Conservation (phyloP, 306 rosid genomes). For the Hippophae gyantsensis region DNA sequence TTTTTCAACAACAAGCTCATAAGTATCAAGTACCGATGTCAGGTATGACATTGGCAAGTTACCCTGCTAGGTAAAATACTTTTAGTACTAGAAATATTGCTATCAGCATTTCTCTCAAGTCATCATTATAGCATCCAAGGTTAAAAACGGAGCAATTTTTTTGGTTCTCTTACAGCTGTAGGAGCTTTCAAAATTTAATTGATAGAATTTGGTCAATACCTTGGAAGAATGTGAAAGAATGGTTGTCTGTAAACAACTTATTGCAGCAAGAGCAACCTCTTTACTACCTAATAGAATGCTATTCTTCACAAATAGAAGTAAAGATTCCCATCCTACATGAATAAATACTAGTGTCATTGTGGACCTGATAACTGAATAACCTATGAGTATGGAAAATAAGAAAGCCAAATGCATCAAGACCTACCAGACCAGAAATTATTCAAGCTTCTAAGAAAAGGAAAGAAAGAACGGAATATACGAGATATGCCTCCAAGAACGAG, state of each 20-base stretch:
- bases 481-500: slow-evolving; percentile 90
- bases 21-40: slow-evolving; percentile 65
- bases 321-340: slow-evolving; percentile 83
- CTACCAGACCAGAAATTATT: slow-evolving; percentile 83
- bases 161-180: neutral
- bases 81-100: slow-evolving; percentile 10
- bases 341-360: slow-evolving; percentile 11
- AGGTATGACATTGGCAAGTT: slow-evolving; percentile 78
- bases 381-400: slow-evolving; percentile 10
- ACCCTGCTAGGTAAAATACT: slow-evolving; percentile 52
- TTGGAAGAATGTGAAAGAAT: slow-evolving; percentile 75
- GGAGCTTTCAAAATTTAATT: slow-evolving; percentile 5
- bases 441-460: slow-evolving; percentile 72
- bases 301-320: slow-evolving; percentile 76
- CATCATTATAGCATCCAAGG: neutral
- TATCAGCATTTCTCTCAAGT: neutral
- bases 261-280: slow-evolving; percentile 96
- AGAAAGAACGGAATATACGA: slow-evolving; percentile 78
- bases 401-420: slow-evolving; percentile 25
- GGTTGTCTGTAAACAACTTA: slow-evolving; percentile 79
- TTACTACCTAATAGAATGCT: slow-evolving; percentile 77
- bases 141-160: too few species aligned
- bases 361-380: slow-evolving; percentile 14
- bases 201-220: slow-evolving; percentile 40
- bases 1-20: slow-evolving; percentile 66